phyloP scores from a whole-genome alignment of 106 monocot genomes.

The Vanilla planifolia region DNA sequence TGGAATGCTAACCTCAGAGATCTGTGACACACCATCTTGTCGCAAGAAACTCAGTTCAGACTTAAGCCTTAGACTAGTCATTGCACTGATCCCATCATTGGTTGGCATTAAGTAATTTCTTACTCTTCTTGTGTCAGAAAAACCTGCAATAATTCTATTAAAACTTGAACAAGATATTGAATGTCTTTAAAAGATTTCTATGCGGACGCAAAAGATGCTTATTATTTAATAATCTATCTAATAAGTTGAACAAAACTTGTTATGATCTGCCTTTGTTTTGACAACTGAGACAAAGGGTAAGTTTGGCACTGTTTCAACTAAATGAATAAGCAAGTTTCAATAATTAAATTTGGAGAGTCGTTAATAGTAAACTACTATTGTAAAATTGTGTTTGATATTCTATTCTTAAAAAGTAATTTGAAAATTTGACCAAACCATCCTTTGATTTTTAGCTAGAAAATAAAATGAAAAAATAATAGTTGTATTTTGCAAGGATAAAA shows the following conservation, averaged over 20 bases:
- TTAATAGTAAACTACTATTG: too few relatives aligned
- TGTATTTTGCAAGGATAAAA: too few relatives aligned
- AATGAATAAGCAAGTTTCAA: too few relatives aligned
- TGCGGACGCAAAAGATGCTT: not conserved
- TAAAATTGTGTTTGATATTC: too few relatives aligned
- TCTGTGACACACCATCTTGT: slow-evolving; percentile 62
- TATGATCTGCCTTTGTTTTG: not conserved
- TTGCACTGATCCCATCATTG: slow-evolving; percentile 19
- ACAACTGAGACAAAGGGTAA: too few relatives aligned
- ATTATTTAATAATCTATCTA: not conserved
- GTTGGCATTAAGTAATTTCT: slow-evolving; percentile 19
- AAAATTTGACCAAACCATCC: too few relatives aligned
- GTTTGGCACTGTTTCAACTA: too few relatives aligned
- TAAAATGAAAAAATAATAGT: too few relatives aligned
- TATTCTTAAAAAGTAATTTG: too few relatives aligned
- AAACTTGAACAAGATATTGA: too few relatives aligned
- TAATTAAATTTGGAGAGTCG: too few relatives aligned
- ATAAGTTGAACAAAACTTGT: not conserved
- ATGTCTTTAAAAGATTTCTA: not conserved
- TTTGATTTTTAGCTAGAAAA: too few relatives aligned
- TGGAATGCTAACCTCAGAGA: slow-evolving; percentile 50
- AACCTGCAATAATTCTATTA: slow-evolving; percentile 20
- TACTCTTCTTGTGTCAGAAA: slow-evolving; percentile 23
- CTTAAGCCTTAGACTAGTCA: slow-evolving; percentile 32
- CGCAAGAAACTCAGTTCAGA: slow-evolving; percentile 67